Base-by-base conservation (phyloP, 2,329 filamentous ascomycete genomes). In the Trichoderma koningii region DNA sequence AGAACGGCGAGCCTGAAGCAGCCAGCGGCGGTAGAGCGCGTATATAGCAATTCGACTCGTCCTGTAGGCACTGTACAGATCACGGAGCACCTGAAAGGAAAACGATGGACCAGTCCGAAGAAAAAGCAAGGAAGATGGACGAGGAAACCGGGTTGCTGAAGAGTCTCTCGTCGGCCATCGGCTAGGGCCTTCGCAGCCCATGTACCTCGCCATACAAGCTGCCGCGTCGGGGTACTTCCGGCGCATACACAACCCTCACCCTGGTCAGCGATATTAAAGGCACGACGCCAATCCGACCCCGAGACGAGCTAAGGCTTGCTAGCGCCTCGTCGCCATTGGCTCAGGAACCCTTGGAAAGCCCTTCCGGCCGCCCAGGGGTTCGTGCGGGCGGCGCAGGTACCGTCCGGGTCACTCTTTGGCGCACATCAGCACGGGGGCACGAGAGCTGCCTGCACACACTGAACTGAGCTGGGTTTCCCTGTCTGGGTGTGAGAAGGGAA, bases 251-350 rank as follows among this genome's bases (percentile, higher is more conserved):
- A 23, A 23, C 44, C 4, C 30, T 15, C 17, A 19, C 26, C 51
- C 44, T 47, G 44, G 62, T 50, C 45, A 55, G 23, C 63, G 56
- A 65, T 66, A 67, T 73, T 70, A 73, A 74, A 72, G 72, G 72
- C 68, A 66, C 69, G 57, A 68, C 69, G 67, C 62, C 64, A 61
- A 67, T 69, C 68, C 66, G 70, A 66, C 68, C 60, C 66, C 68
- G 67, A 74, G 72, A 72, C 67, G 66, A 68, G 68, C 70, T 72
- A 73, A 66, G 63, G 65, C 66, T 57, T 57, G 62, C 55, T 64
- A 65, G 62, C 55, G 68, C 41, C 9, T 14, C 3, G 56, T 62
- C 66, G 69, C 52, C 26, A 73, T 71, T 70, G 68, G 70, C 65
- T 65, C 51, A 50, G 60, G 50, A 56, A 10, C 64, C 61, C 48